Percentiles rank a stretch among this genome's conserved stretches.
These are phyloP conservation scores for Candida sojae DNA, from an alignment of 1,139 yeast species.

Conservation along the genomic window DNA sequence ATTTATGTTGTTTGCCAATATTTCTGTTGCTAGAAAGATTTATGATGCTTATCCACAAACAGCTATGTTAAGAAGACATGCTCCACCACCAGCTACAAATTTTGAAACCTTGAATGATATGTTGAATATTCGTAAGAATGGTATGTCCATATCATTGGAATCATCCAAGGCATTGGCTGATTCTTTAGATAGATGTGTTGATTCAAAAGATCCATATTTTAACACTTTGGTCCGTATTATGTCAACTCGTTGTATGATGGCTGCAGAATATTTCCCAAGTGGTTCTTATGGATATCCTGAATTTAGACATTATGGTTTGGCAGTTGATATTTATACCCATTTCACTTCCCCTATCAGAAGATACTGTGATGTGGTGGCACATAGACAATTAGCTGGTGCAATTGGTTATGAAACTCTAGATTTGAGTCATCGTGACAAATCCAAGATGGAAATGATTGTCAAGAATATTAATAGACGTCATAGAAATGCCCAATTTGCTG, in stretches of 20 bases:
- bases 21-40: constrained; percentile 90
- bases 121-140: constrained; percentile 75
- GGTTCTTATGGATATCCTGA: constrained; percentile 95
- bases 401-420: constrained; percentile 89
- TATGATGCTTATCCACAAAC: constrained; percentile 95
- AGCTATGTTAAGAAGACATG: constrained; percentile 97
- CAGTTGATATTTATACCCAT: constrained; percentile 96
- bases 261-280: constrained; percentile 95
- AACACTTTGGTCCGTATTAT: constrained; percentile 91
- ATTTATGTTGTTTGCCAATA: constrained; percentile 96
- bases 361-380: constrained; percentile 97
- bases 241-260: constrained; percentile 99
- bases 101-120: constrained; percentile 89
- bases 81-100: constrained; percentile 91
- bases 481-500: constrained; percentile 98
- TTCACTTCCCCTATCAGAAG: constrained; percentile 98
- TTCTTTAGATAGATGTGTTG: constrained; percentile 85
- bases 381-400: constrained; percentile 96
- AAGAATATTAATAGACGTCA: constrained; percentile 91
- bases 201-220: constrained; percentile 82
- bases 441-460: constrained; percentile 86
- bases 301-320: constrained; percentile 94
- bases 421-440: constrained; percentile 81
- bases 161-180: constrained; percentile 92
- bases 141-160: constrained; percentile 76